These are phyloP conservation scores for Glaciozyma martinii DNA, from an alignment of 768 basidiomycete genomes.

Conservation along the genomic window DNA sequence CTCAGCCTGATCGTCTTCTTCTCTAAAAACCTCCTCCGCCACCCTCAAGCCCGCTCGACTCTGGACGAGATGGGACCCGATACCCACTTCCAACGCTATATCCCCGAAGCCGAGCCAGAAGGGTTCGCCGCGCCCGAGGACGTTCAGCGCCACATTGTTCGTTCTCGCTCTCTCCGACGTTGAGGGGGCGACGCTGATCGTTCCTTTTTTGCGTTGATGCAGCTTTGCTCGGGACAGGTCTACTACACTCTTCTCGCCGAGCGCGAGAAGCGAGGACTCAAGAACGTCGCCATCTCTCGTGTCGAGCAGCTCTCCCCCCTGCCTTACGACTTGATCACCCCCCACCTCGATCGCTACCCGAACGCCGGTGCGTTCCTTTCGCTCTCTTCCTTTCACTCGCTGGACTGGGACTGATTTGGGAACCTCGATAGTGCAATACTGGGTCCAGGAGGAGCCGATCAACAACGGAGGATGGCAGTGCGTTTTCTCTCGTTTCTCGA, in stretches of 20 bases:
- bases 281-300: slow-evolving; percentile 85
- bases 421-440: slow-evolving; percentile 10
- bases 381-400: too few relatives aligned
- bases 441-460: slow-evolving; percentile 71
- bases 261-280: slow-evolving; percentile 77
- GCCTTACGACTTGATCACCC: slow-evolving; percentile 88
- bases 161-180: slow-evolving; percentile 42
- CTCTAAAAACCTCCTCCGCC: slow-evolving; percentile 90
- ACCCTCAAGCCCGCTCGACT: slow-evolving; percentile 79
- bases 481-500: background rate
- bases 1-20: slow-evolving; percentile 84
- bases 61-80: slow-evolving; percentile 82
- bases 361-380: slow-evolving; percentile 65
- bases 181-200: background rate
- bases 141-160: slow-evolving; percentile 83
- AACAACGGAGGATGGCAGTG: slow-evolving; percentile 92
- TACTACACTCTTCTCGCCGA: slow-evolving; percentile 58
- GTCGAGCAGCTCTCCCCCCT: slow-evolving; percentile 94
- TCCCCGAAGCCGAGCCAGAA: slow-evolving; percentile 72
- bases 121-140: slow-evolving; percentile 66
- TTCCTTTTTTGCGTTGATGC: background rate
- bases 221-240: slow-evolving; percentile 60
- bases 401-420: background rate
- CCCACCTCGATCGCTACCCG: slow-evolving; percentile 92
- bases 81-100: slow-evolving; percentile 83